Conservation (phyloP, 2,329 filamentous ascomycete species). For the Cryphonectria parasitica region DNA sequence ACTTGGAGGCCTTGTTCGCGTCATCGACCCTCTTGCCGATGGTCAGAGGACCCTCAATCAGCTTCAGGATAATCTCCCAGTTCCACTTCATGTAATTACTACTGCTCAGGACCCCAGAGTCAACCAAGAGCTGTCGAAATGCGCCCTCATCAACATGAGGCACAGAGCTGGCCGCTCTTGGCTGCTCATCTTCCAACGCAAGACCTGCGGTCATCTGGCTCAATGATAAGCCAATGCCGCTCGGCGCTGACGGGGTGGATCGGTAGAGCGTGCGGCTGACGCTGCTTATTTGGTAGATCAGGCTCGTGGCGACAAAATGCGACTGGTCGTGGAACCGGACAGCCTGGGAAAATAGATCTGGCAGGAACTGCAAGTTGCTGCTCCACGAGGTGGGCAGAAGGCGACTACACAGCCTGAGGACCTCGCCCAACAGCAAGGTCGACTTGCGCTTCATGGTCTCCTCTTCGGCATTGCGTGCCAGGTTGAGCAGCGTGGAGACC, state of each 20-base stretch:
- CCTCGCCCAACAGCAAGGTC: constrained; percentile 86
- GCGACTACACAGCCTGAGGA: constrained; percentile 85
- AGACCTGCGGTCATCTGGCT: constrained; percentile 51
- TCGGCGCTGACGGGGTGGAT: constrained; percentile 60
- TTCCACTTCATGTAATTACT: constrained; percentile 96
- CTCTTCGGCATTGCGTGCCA: constrained; percentile 71
- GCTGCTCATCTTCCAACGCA: constrained; percentile 59
- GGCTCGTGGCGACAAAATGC: constrained; percentile 81
- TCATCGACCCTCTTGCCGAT: constrained; percentile 93
- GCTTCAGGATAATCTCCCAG: constrained; percentile 88
- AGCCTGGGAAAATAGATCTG: constrained; percentile 79
- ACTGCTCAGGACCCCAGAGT: constrained; percentile 85
- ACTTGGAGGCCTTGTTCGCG: constrained; percentile 92
- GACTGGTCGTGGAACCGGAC: constrained; percentile 71
- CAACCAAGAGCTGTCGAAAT: constrained; percentile 67
- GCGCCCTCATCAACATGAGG: constrained; percentile 63
- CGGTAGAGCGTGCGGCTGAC: constrained; percentile 91
- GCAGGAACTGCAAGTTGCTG: constrained; percentile 82
- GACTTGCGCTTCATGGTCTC: constrained; percentile 81
- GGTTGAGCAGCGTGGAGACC: constrained; percentile 61
- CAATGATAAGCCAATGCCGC: constrained; percentile 43
- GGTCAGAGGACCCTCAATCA: constrained; percentile 90
- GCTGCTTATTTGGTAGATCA: constrained; percentile 97
- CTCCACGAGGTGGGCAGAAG: constrained; percentile 83
- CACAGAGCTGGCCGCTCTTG: constrained; percentile 51